Base-by-base conservation (phyloP, 805 yeast species). In the Brettanomyces naardenensis region DNA sequence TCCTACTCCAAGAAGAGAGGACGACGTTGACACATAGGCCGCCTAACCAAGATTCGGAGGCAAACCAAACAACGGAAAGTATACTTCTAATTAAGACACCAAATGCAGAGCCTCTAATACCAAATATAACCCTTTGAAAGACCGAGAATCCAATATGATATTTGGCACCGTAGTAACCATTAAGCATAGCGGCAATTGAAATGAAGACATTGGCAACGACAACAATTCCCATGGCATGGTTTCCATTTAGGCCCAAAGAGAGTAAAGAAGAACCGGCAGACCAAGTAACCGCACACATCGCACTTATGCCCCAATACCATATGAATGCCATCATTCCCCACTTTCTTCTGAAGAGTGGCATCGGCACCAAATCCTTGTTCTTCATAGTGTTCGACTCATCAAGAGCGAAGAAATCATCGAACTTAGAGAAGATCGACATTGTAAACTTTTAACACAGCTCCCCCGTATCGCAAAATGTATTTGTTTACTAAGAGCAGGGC, bases 111-210 rank as follows among this genome's bases (percentile, higher is more conserved):
- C 75, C 74, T 34, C 58, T 49, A 31, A 68, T 56, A 4, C 77
- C 76, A 52, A 66, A 71, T 1, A 66, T 51, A 34, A 61, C 59
- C 35, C 75, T 53, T 20, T 61, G 58, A 37, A 57, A 61, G 10
- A 71, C 59, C 4, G 75, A 62, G 44, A 58, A 71, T 0, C 76
- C 75, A 37, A 71, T 60, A 47, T 69, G 74, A 59, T 65, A 70
- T 31, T 69, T 64, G 9, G 53, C 47, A 26, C 77, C 78, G 1
- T 71, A 72, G 36, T 56, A 59, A 19, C 71, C 65, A 48, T 69
- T 70, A 9, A 70, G 58, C 25, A 66, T 42, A 5, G 76, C 67
- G 39, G 64, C 59, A 6, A 56, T 19, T 25, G 66, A 51, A 11
- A 72, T 66, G 11, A 73, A 40, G 5, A 64, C 47, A 49, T 71